Evolutionary conservation across 257 asterid species (phyloP).

Genomic region (Lavandula angustifolia): DNA sequence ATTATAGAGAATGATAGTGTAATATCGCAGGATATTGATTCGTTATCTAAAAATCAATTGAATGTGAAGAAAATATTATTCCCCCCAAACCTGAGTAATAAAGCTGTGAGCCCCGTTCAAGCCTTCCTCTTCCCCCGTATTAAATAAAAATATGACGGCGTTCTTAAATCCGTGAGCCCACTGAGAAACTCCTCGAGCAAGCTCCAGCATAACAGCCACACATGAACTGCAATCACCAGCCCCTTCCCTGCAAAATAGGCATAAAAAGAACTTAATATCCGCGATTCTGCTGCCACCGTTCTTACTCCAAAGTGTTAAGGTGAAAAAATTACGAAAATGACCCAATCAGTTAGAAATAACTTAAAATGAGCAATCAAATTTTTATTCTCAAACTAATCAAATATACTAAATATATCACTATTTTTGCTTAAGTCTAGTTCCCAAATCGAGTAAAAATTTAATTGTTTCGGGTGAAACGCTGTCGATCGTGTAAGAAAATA

Average conservation of each 20-base stretch:
- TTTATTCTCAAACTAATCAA: too few species aligned
- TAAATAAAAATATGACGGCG: slow-evolving; percentile 80
- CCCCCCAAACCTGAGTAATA: slow-evolving; percentile 76
- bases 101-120: slow-evolving; percentile 97
- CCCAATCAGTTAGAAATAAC: too few species aligned
- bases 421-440: not conserved
- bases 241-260: slow-evolving; percentile 68
- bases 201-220: slow-evolving; percentile 96
- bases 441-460: not conserved
- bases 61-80: slow-evolving; percentile 20
- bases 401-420: not conserved
- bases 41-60: slow-evolving; percentile 5
- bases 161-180: slow-evolving; percentile 98
- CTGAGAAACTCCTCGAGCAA: slow-evolving; percentile 95
- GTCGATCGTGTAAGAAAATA: slow-evolving; percentile 12
- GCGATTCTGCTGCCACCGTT: slow-evolving; percentile 15
- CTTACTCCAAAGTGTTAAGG: slow-evolving; percentile 17
- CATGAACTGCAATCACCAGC: slow-evolving; percentile 99
- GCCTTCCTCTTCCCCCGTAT: slow-evolving; percentile 99
- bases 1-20: slow-evolving; percentile 9
- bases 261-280: slow-evolving; percentile 9
- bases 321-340: not conserved
- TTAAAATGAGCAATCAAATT: too few species aligned
- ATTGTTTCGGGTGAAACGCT: not conserved
- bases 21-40: not conserved